Evolutionary conservation across 1,139 yeast species (phyloP), one percentile per base, ranked within the genome.

Genomic region (Arxiozyma slooffiae): DNA sequence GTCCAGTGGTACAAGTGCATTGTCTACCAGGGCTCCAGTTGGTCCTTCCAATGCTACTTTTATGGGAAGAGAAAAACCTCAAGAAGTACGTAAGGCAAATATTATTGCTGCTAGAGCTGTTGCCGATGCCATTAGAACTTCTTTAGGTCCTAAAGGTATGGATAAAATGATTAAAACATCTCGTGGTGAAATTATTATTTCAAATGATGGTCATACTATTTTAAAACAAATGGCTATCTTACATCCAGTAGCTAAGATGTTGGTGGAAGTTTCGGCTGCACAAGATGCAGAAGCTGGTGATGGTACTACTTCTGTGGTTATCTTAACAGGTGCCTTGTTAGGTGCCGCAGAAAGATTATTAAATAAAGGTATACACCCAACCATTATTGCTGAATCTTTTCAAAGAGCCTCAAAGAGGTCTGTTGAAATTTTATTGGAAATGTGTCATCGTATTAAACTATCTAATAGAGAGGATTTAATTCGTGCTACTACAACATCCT

Each of bases 281-380:
- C 98, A 92, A 70, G 98, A 92, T 63, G 84, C 90, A 38, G 99
- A 90, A 68, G 97, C 98, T 22, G 99, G 99, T 52, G 99, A 92
- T 67, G 99, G 99, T 57, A 92, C 99, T 43, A 92, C 99, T 0
- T 83, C 97, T 1, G 98, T 92, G 39, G 98, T 95, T 38, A 92
- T 92, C 54, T 76, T 92, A 58, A 88, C 97, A 4, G 98, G 99
- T 34, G 92, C 97, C 7, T 73, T 92, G 50, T 75, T 92, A 51
- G 95, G 92, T 38, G 98, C 98, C 23, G 96, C 97, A 50, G 98
- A 94, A 61, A 81, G 85, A 66, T 75, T 92, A 55, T 77, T 92
- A 60, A 81, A 80, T 59, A 88, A 86, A 66, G 97, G 97, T 11
- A 88, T 92, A 58, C 98, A 92, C 68, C 99, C 99, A 50, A 87